Conservation (phyloP, 345 rosid genomes). For the Sisymbrium altissimum region DNA sequence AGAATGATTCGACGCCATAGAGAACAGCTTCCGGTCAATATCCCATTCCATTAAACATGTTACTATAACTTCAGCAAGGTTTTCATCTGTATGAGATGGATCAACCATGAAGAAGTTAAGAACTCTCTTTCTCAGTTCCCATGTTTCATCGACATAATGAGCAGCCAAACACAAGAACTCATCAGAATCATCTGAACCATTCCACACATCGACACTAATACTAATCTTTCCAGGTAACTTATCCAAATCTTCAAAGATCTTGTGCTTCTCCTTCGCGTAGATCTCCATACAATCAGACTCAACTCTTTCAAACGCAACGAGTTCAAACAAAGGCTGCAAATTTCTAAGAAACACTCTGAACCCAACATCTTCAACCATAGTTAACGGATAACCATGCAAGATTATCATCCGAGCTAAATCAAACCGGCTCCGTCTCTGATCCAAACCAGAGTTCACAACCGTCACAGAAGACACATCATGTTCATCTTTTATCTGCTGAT, state of each 20-base stretch:
- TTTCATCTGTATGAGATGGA: slow-evolving; percentile 54
- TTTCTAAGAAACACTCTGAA: slow-evolving; percentile 68
- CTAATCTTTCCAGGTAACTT: slow-evolving; percentile 76
- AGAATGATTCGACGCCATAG: slow-evolving; percentile 54
- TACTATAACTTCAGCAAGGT: slow-evolving; percentile 61
- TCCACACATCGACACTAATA: slow-evolving; percentile 57
- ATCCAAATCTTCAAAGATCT: slow-evolving; percentile 58
- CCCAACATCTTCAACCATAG: slow-evolving; percentile 76
- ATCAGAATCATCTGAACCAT: slow-evolving; percentile 40
- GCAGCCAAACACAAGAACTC: slow-evolving; percentile 58
- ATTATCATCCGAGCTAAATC: slow-evolving; percentile 85
- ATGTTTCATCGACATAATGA: slow-evolving; percentile 62
- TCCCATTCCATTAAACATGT: slow-evolving; percentile 80
- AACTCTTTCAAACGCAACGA: slow-evolving; percentile 47
- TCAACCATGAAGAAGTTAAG: slow-evolving; percentile 53
- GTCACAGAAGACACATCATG: slow-evolving; percentile 31
- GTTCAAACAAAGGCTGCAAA: slow-evolving; percentile 68
- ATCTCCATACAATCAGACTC: slow-evolving; percentile 82
- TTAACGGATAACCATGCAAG: slow-evolving; percentile 64
- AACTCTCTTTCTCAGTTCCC: slow-evolving; percentile 61
- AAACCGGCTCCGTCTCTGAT: slow-evolving; percentile 66
- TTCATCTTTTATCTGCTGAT: slow-evolving; percentile 53
- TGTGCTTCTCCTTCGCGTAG: slow-evolving; percentile 61
- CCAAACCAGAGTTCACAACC: slow-evolving; percentile 34
- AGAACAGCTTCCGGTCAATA: slow-evolving; percentile 70